phyloP scores from a whole-genome alignment of 2,329 filamentous ascomycete species.

The Talaromyces islandicus region DNA sequence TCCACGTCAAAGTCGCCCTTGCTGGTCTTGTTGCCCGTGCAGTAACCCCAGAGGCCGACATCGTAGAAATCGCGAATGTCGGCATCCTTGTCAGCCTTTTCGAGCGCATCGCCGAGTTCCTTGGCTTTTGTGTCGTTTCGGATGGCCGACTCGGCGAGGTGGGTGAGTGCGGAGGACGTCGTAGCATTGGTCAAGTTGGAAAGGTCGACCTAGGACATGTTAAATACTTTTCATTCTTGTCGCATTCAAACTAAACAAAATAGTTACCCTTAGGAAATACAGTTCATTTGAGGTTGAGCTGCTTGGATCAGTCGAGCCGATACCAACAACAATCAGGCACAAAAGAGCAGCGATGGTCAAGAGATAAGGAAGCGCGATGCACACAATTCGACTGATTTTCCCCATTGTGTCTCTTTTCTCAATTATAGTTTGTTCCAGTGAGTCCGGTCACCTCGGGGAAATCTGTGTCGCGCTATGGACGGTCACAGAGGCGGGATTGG shows the following conservation, averaged over 20 bases:
- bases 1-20: constrained; percentile 46
- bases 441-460: not conserved
- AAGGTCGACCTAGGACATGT: constrained; percentile 47
- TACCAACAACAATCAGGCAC: constrained; percentile 54
- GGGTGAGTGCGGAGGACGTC: constrained; percentile 15
- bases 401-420: constrained; percentile 48
- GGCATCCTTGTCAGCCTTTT: constrained; percentile 39
- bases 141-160: not conserved
- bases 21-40: constrained; percentile 54
- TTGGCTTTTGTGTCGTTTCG: constrained; percentile 12
- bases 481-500: not conserved
- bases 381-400: constrained; percentile 71
- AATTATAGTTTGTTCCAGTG: not conserved
- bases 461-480: not conserved
- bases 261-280: constrained; percentile 48
- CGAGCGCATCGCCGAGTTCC: constrained; percentile 31
- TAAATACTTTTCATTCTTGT: not conserved
- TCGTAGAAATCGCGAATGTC: constrained; percentile 71
- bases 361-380: constrained; percentile 79
- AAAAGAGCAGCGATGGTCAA: constrained; percentile 73
- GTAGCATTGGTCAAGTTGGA: constrained; percentile 52
- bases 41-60: constrained; percentile 83
- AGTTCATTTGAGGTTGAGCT: constrained; percentile 43
- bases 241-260: not conserved
- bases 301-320: constrained; percentile 50